These are phyloP conservation scores for Catharanthus roseus DNA, from an alignment of 257 asterid species.

Conservation along the genomic window DNA sequence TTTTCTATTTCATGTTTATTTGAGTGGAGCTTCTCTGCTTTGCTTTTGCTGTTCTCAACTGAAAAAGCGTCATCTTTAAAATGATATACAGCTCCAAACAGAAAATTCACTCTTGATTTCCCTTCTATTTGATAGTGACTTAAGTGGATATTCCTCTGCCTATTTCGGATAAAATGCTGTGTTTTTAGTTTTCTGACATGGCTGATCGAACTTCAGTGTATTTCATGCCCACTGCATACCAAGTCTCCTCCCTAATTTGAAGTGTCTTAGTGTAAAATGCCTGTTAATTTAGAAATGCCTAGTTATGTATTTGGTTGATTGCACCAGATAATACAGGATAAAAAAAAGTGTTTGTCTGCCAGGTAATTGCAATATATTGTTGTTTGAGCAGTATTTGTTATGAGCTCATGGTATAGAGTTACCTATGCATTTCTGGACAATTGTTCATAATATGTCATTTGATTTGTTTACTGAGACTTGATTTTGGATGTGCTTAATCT, in stretches of 20 bases:
- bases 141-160: neutral
- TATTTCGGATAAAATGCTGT: neutral
- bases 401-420: neutral
- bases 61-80: no score
- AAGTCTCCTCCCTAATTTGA: neutral
- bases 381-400: neutral
- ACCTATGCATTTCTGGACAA: neutral
- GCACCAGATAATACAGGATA: neutral
- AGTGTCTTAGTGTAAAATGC: neutral
- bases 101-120: neutral
- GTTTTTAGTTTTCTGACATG: neutral
- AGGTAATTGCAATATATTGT: neutral
- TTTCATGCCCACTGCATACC: neutral
- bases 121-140: neutral
- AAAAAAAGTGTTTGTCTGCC: neutral
- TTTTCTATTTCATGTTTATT: neutral
- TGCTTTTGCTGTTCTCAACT: no score
- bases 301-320: neutral
- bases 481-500: neutral
- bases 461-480: conserved; percentile 1
- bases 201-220: neutral
- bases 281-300: neutral
- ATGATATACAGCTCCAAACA: neutral
- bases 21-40: no score
- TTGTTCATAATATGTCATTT: neutral